Evolutionary conservation across 495 filamentous ascomycete genomes (phyloP).

Genomic region (Achaetomiella virescens): DNA sequence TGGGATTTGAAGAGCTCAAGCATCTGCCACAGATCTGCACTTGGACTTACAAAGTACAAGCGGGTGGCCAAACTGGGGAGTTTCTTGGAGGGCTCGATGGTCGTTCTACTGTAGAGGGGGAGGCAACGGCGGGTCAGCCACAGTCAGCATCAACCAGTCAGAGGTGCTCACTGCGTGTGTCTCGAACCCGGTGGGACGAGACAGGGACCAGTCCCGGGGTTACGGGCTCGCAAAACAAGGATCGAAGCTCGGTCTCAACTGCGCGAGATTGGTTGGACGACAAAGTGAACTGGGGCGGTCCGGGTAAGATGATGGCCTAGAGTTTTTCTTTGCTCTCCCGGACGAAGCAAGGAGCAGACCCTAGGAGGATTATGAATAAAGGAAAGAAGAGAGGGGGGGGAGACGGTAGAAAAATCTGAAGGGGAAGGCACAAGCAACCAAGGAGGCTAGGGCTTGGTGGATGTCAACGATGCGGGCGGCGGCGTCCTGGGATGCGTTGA

Average conservation of each 20-base stretch:
- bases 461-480: too few species aligned
- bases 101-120: not conserved
- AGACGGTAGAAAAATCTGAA: too few species aligned
- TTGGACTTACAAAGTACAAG: not conserved
- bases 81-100: not conserved
- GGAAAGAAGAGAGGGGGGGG: too few species aligned
- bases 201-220: not conserved
- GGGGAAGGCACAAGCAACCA: too few species aligned
- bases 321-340: too few species aligned
- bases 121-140: constrained; percentile 3
- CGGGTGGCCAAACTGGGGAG: constrained; percentile 11
- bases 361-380: too few species aligned
- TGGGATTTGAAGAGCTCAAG: not conserved
- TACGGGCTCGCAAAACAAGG: not conserved
- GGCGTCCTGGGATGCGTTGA: too few species aligned
- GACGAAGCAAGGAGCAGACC: too few species aligned
- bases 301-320: not conserved
- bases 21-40: constrained; percentile 13
- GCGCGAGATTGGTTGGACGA: not conserved
- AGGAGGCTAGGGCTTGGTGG: too few species aligned
- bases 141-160: not conserved
- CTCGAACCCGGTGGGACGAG: constrained; percentile 8
- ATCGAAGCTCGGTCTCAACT: not conserved
- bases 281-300: not conserved
- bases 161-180: not conserved